Evolutionary conservation across 495 filamentous ascomycete species (phyloP).

Genomic region (Podospora pseudocomata): DNA sequence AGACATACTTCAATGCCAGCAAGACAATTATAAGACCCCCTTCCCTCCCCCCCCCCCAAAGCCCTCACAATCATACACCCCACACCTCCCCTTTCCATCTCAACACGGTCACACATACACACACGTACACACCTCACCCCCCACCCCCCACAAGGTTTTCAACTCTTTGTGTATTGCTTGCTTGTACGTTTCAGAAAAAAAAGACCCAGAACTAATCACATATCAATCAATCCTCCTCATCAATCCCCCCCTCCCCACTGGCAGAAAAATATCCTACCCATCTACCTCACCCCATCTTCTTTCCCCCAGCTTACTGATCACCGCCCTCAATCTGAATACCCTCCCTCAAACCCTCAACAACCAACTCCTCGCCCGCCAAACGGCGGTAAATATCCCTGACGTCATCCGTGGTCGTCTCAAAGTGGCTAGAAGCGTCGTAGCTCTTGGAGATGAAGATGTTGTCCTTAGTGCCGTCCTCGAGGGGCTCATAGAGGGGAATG

Average conservation of each 20-base stretch:
- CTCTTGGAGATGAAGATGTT: constrained; percentile 97
- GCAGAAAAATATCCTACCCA: neutral
- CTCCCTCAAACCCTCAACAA: constrained; percentile 57
- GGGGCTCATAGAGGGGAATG: constrained; percentile 88
- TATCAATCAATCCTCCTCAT: neutral
- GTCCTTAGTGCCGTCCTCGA: constrained; percentile 80
- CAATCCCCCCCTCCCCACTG: neutral
- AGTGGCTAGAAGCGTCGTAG: constrained; percentile 96
- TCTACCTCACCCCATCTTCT: neutral
- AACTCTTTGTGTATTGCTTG: constrained; percentile 9
- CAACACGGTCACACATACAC: too few relatives aligned
- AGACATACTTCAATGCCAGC: too few relatives aligned
- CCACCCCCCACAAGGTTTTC: neutral
- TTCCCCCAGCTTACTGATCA: constrained; percentile 31
- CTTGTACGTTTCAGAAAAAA: constrained; percentile 8
- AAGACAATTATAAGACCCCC: too few relatives aligned
- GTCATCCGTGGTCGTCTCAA: constrained; percentile 87
- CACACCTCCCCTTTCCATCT: too few relatives aligned
- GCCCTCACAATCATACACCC: too few relatives aligned
- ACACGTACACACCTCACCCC: too few relatives aligned
- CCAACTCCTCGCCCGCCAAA: constrained; percentile 81
- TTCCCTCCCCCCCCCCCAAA: too few relatives aligned
- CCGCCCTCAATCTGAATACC: constrained; percentile 50
- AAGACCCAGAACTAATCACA: neutral
- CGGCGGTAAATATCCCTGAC: constrained; percentile 90